These are phyloP conservation scores for Mucor ambiguus DNA, from an alignment of 371 early-diverging fungal genomes.

Conservation along the genomic window DNA sequence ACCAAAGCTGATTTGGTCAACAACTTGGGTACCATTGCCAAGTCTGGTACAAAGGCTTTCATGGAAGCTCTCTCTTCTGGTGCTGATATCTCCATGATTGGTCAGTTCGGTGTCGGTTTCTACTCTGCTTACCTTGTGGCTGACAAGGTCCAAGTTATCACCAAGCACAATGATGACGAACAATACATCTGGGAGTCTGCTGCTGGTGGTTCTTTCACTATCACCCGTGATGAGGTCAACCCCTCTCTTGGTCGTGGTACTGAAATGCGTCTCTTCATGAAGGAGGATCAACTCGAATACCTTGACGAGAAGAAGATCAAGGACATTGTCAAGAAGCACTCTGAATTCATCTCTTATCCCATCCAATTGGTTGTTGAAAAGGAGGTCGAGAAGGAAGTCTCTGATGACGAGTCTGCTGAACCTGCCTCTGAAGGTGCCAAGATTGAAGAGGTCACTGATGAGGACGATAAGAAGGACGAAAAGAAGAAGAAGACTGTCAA, in stretches of 20 bases:
- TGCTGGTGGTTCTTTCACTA: slow-evolving; percentile 71
- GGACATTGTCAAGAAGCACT: slow-evolving; percentile 80
- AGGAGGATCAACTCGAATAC: slow-evolving; percentile 72
- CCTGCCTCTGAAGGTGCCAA: slow-evolving; percentile 63
- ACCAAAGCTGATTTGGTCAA: slow-evolving; percentile 80
- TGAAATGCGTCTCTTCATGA: slow-evolving; percentile 76
- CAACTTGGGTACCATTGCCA: slow-evolving; percentile 89
- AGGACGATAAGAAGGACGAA: slow-evolving; percentile 77
- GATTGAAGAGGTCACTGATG: slow-evolving; percentile 57
- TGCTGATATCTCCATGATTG: slow-evolving; percentile 74
- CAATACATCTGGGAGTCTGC: slow-evolving; percentile 82
- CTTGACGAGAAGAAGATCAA: slow-evolving; percentile 59
- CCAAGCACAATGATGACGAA: slow-evolving; percentile 74
- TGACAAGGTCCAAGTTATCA: slow-evolving; percentile 82
- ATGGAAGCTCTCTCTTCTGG: slow-evolving; percentile 55
- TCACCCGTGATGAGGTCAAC: slow-evolving; percentile 72
- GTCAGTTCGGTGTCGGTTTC: slow-evolving; percentile 96
- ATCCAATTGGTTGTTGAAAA: slow-evolving; percentile 55
- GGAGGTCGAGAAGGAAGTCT: slow-evolving; percentile 84
- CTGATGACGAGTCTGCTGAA: slow-evolving; percentile 68
- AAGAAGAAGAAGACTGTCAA: slow-evolving; percentile 72
- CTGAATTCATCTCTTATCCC: slow-evolving; percentile 77
- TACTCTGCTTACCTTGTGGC: slow-evolving; percentile 87
- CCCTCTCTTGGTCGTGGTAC: slow-evolving; percentile 75
- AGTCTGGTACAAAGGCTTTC: slow-evolving; percentile 65